These are phyloP conservation scores for Penicillium angulare DNA, from an alignment of 495 filamentous ascomycete genomes.

Conservation along the genomic window DNA sequence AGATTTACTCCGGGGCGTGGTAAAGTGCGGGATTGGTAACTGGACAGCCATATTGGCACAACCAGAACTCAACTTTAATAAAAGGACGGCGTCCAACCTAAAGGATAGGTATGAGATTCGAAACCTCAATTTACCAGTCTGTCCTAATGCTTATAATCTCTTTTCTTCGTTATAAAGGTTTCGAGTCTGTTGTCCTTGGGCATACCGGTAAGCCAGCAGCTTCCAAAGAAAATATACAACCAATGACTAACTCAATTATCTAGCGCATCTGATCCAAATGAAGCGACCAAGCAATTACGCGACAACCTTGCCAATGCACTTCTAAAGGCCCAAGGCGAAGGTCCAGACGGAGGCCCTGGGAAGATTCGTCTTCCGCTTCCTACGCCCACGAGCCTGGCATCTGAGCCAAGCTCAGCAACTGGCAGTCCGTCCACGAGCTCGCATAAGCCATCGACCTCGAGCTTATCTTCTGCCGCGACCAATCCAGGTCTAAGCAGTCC, in stretches of 20 bases:
- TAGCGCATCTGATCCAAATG: constrained; percentile 43
- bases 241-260: constrained; percentile 7
- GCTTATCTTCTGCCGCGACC: constrained; percentile 17
- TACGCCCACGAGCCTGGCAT: constrained; percentile 7
- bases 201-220: constrained; percentile 34
- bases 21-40: constrained; percentile 78
- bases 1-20: constrained; percentile 71
- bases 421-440: constrained; percentile 11
- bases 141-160: background rate
- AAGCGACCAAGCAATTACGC: constrained; percentile 45
- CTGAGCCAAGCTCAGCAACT: constrained; percentile 11
- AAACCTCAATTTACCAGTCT: background rate
- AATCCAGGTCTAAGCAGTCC: constrained; percentile 11
- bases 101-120: constrained; percentile 64
- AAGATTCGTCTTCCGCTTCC: constrained; percentile 25
- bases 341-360: constrained; percentile 18
- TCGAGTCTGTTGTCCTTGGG: constrained; percentile 70
- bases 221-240: background rate
- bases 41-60: constrained; percentile 86
- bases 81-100: constrained; percentile 72
- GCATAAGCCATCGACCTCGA: constrained; percentile 20
- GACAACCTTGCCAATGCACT: constrained; percentile 40
- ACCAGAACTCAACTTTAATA: constrained; percentile 70
- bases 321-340: constrained; percentile 31
- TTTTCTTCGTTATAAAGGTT: constrained; percentile 47